Percentiles rank a stretch among this genome's conserved stretches.
Evolutionary conservation across 345 rosid genomes (phyloP).

Genomic region (Hibiscus syriacus): DNA sequence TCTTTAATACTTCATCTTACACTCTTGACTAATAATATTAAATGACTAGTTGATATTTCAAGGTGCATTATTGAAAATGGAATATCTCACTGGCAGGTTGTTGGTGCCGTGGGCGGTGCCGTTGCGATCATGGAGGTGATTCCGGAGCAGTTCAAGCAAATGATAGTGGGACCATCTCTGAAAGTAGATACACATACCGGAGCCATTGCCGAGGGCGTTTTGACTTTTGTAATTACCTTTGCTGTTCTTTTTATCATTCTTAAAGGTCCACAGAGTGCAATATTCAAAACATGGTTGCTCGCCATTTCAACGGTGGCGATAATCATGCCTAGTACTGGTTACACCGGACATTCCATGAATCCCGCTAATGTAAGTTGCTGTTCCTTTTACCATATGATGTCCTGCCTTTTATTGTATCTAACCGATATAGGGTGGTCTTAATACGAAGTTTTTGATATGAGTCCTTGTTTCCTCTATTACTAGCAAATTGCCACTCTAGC

Average conservation of each 20-base stretch:
- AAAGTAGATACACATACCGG: slow-evolving; percentile 72
- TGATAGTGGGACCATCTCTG: slow-evolving; percentile 65
- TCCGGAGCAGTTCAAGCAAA: slow-evolving; percentile 59
- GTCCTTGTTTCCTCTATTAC: not conserved
- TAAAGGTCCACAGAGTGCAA: slow-evolving; percentile 53
- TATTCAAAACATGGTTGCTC: slow-evolving; percentile 55
- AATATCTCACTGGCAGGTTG: slow-evolving; percentile 45
- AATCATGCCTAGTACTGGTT: slow-evolving; percentile 48
- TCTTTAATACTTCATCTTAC: too few species aligned
- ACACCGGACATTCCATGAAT: slow-evolving; percentile 95
- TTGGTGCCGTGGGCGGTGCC: slow-evolving; percentile 93
- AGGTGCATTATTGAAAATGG: not conserved
- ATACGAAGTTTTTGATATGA: not conserved
- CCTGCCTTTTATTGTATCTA: not conserved
- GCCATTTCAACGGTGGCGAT: slow-evolving; percentile 56
- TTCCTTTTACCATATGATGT: not conserved
- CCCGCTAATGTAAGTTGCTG: slow-evolving; percentile 86
- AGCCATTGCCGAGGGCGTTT: slow-evolving; percentile 79
- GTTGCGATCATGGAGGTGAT: slow-evolving; percentile 67
- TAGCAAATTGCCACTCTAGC: not conserved
- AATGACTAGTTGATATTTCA: not conserved
- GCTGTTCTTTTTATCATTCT: slow-evolving; percentile 59
- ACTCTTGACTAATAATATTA: too few species aligned
- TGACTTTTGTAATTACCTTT: slow-evolving; percentile 72
- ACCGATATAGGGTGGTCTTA: not conserved